Evolutionary conservation across 345 rosid species (phyloP), one percentile per base, ranked within the genome.

Genomic region (Microthlaspi erraticum): DNA sequence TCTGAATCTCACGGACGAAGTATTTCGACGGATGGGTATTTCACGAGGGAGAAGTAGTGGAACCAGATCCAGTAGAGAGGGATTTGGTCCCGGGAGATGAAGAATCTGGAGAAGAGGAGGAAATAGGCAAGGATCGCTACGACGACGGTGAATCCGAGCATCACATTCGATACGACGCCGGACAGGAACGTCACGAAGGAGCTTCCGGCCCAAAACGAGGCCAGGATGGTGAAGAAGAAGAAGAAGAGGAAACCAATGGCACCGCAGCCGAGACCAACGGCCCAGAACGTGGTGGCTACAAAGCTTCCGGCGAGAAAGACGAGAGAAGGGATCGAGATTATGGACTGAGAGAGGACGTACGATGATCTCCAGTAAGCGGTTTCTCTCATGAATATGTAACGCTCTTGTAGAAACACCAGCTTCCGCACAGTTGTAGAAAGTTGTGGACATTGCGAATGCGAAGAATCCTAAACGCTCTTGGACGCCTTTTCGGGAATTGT

Each of bases 321-420:
- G 8, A 93, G 68, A 10, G 98, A 68, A 4, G 98, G 96, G 63
- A 93, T 59, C 9, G 90, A 77, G 74, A 91, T 80, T 7, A 91
- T 68, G 7, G 96, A 80, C 50, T 88, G 97, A 5, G 98, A 84
- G 31, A 93, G 87, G 58, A 93, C 97, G 72, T 93, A 93, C 2
- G 98, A 93, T 0, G 93, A 93, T 8, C 98, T 77, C 0, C 98
- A 77, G 79, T 91, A 84, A 19, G 97, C 96, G 0, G 98, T 93
- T 79, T 93, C 98, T 55, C 98, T 79, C 93, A 93, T 87, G 91
- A 91, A 93, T 55, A 93, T 91, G 84, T 91, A 89, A 7, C 96
- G 80, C 63, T 94, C 99, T 70, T 89, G 96, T 38, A 94, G 87
- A 73, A 94, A 94, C 3, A 85, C 93, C 0, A 96, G 97, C 94